Percentiles rank a stretch among this genome's conserved stretches.
Evolutionary conservation across 345 rosid genomes (phyloP).

Genomic region (Lumnitzera littorea): DNA sequence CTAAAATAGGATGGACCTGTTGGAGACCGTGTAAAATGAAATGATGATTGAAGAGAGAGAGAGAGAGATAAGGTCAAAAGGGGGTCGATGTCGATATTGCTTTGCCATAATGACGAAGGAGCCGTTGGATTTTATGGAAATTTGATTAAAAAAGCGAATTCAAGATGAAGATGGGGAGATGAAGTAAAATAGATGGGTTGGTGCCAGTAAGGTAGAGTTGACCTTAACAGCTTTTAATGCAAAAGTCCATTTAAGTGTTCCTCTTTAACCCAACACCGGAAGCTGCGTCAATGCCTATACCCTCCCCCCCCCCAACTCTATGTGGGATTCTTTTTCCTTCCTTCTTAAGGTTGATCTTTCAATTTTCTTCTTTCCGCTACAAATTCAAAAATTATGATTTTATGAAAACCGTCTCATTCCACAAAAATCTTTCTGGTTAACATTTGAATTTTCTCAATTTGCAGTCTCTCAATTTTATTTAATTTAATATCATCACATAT

Average conservation of each 20-base stretch:
- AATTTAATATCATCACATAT: too few species aligned
- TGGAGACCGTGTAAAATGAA: constrained; percentile 20
- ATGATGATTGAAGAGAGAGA: not conserved
- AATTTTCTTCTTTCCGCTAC: not conserved
- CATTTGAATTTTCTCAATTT: too few species aligned
- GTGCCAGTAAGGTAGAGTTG: constrained; percentile 56
- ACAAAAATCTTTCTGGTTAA: too few species aligned
- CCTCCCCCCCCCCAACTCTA: constrained; percentile 18
- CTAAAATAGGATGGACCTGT: constrained; percentile 15
- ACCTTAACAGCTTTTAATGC: constrained; percentile 37
- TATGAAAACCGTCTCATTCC: too few species aligned
- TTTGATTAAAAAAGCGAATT: too few species aligned
- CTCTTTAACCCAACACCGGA: constrained; percentile 37
- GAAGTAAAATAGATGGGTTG: constrained; percentile 19
- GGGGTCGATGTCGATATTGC: not conserved
- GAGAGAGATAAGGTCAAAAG: constrained; percentile 33
- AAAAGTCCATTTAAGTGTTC: constrained; percentile 14
- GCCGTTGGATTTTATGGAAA: constrained; percentile 33
- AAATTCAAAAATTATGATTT: too few species aligned
- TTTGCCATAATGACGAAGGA: constrained; percentile 3
- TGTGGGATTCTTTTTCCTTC: constrained; percentile 19
- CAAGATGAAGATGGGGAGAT: constrained; percentile 1
- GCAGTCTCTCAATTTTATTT: too few species aligned
- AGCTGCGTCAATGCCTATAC: constrained; percentile 29
- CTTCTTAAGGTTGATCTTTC: constrained; percentile 3